These are phyloP conservation scores for Magnolia officinalis DNA, from an alignment of 164 flowering plant genomes.

Conservation along the genomic window DNA sequence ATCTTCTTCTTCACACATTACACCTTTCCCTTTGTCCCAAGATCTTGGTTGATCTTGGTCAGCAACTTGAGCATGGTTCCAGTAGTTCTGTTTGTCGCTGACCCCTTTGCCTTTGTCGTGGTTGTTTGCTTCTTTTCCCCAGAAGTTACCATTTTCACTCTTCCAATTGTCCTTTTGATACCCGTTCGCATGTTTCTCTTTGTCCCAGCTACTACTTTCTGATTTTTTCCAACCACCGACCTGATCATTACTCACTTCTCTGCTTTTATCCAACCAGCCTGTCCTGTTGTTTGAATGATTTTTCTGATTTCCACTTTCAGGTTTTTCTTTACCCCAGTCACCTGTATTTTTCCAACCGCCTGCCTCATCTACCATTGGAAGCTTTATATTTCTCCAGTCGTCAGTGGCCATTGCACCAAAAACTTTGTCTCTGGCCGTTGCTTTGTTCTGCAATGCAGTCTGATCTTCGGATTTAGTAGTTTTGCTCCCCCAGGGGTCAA, in stretches of 20 bases:
- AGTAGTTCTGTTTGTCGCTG: too few species aligned
- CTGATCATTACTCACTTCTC: not conserved
- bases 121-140: too few species aligned
- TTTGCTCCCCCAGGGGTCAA: conserved; percentile 37
- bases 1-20: conserved; percentile 9
- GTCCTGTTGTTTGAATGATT: conserved; percentile 6
- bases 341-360: conserved; percentile 3
- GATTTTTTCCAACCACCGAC: conserved; percentile 3
- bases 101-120: too few species aligned
- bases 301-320: not conserved
- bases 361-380: conserved; percentile 12
- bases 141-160: too few species aligned
- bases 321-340: conserved; percentile 21
- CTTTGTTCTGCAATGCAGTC: conserved; percentile 37
- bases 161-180: too few species aligned
- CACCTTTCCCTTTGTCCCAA: conserved; percentile 27
- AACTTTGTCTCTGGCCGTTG: conserved; percentile 17
- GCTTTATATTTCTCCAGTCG: conserved; percentile 25
- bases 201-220: conserved; percentile 13
- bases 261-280: conserved; percentile 5
- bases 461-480: conserved; percentile 8
- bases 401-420: conserved; percentile 18
- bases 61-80: not conserved
- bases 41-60: conserved; percentile 1
- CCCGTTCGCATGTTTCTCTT: not conserved